Base-by-base conservation (phyloP, 2,329 filamentous ascomycete species). In the Ophiostoma tasmaniense region DNA sequence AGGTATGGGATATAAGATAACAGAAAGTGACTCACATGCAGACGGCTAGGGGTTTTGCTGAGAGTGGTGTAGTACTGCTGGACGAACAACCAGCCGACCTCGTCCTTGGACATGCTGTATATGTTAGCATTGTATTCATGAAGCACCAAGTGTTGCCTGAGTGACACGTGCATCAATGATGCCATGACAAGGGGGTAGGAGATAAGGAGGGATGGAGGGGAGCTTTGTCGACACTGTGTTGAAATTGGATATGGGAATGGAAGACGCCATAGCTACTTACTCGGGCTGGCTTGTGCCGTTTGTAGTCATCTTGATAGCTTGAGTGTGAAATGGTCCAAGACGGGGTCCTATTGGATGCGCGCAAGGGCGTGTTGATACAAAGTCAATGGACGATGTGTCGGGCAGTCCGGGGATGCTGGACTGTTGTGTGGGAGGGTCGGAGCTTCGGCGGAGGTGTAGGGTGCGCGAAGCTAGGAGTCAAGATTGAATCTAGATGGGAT, bases 21-120 rank as follows among this genome's bases (percentile, higher is more conserved):
- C 10, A 55, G 39, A 33, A 30, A 17, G 25, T 45, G 39, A 81
- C 86, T 76, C 81, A 89, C 87, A 77, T 93, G 94, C 75, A 99
- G 90, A 81, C 95, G 96, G 78, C 97, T 93, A 28, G 95, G 93
- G 73, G 84, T 91, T 81, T 94, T 93, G 87, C 93, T 97, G 77
- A 99, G 83, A 72, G 93, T 99, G 75, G 92, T 98, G 82, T 99
- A 99, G 85, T 97, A 99, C 81, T 97, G 93, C 86, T 98, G 93
- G 70, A 99, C 95, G 75, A 99, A 99, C 83, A 94, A 98, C 95
- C 95, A 99, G 80, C 93, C 95, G 74, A 99, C 93, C 82, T 98
- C 92, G 79, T 97, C 93, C 83, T 97, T 97, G 75, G 84, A 83
- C 55, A 87, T 80, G 74, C 85, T 83, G 75, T 78, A 81, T 75